Conservation (phyloP, 1,139 yeast species). For the Wickerhamomyces sp. region DNA sequence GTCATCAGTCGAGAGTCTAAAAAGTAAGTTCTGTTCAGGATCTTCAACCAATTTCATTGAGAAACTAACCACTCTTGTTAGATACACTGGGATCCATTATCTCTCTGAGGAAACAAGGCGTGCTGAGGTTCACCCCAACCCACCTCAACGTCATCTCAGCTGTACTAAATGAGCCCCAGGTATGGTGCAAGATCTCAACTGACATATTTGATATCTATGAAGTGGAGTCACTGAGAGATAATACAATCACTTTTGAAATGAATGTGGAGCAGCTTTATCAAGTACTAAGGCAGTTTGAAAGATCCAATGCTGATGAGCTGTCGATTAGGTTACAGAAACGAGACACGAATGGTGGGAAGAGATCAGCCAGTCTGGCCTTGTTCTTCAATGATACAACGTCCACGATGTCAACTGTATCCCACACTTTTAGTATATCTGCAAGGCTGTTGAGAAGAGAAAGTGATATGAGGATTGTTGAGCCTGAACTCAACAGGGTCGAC, state of each 20-base stretch:
- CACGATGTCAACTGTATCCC: constrained; percentile 34
- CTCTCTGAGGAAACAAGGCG: constrained; percentile 33
- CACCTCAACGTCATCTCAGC: constrained; percentile 46
- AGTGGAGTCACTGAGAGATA: constrained; percentile 44
- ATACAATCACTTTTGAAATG: constrained; percentile 48
- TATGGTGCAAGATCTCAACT: constrained; percentile 51
- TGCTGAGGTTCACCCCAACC: constrained; percentile 43
- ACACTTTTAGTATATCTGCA: constrained; percentile 56
- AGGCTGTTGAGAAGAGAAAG: constrained; percentile 43
- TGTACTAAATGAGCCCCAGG: constrained; percentile 50
- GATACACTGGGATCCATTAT: constrained; percentile 30
- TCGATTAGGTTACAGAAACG: constrained; percentile 48
- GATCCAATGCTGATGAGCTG: constrained; percentile 45
- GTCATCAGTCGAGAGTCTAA: constrained; percentile 20
- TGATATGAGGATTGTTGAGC: constrained; percentile 42
- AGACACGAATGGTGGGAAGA: constrained; percentile 25
- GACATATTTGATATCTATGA: constrained; percentile 42
- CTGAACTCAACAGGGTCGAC: constrained; percentile 42
- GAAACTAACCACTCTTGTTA: constrained; percentile 6
- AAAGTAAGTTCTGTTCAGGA: constrained; percentile 12
- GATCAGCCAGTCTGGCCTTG: constrained; percentile 49
- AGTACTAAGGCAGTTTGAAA: constrained; percentile 50
- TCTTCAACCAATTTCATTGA: not conserved
- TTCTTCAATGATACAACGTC: constrained; percentile 37
- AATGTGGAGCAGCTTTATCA: constrained; percentile 52